Evolutionary conservation across 768 basidiomycete genomes (phyloP), one percentile per base, ranked within the genome.

Genomic region (Macrolepiota dolichaula): DNA sequence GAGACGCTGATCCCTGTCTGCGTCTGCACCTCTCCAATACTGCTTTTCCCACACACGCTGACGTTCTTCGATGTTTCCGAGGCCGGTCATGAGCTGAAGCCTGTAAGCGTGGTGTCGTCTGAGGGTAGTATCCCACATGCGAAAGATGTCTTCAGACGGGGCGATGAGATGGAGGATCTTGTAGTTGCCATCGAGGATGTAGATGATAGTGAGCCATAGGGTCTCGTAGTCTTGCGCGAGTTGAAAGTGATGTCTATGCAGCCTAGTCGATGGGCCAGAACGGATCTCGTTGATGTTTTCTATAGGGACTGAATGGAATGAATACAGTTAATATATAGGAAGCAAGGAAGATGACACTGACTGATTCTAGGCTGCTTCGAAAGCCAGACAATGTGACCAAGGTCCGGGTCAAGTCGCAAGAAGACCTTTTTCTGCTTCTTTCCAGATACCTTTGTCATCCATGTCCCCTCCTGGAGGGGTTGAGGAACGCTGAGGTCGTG

Each of bases 221-320:
- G 86, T 81, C 67, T 91, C 85, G 65, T 82, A 85, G 57, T 88
- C 83, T 56, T 79, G 74, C 0, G 88, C 76, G 29, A 91, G 80
- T 67, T 86, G 85, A 67, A 89, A 89, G 66, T 88, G 88, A 60
- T 88, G 82, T 62, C 90, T 85, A 69, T 92, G 87, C 71, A 89
- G 87, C 10, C 86, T 80, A 1, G 91, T 88, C 54, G 92, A 88
- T 1, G 84, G 70, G 7, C 89, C 91, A 3, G 87, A 81, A 22
- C 95, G 90, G 19, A 97, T 83, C 70, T 97, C 95, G 63, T 93
- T 91, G 72, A 97, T 93, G 65, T 84, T 85, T 71, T 94, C 92
- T 62, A 96, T 89, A 2, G 89, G 86, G 51, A 96, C 95, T 97
- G 46, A 38, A 19, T 17, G 38, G 51, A 51, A 13, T 54, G 22